Evolutionary conservation across 2,329 filamentous ascomycete genomes (phyloP).

Genomic region (Paraphaeosphaeria sporulosa): DNA sequence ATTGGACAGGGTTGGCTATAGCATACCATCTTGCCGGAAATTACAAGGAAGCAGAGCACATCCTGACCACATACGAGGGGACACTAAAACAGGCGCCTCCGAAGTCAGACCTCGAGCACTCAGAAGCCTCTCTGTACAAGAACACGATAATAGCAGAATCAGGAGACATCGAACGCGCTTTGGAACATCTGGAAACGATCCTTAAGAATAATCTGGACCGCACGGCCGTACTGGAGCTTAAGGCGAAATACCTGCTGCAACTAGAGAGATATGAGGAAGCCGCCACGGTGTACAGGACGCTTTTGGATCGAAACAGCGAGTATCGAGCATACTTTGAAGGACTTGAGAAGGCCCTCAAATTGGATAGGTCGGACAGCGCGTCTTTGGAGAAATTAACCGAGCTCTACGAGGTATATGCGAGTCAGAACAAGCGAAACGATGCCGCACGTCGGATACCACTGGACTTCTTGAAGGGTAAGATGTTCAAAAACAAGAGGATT

Average conservation of each 20-base stretch:
- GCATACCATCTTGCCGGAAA: slow-evolving; percentile 92
- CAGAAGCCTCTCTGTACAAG: slow-evolving; percentile 93
- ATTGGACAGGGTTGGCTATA: slow-evolving; percentile 97
- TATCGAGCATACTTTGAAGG: slow-evolving; percentile 85
- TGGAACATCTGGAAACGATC: slow-evolving; percentile 83
- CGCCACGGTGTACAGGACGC: slow-evolving; percentile 77
- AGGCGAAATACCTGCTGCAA: slow-evolving; percentile 82
- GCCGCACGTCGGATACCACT: slow-evolving; percentile 85
- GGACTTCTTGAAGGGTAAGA: slow-evolving; percentile 79
- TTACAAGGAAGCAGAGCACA: slow-evolving; percentile 84
- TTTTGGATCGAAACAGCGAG: slow-evolving; percentile 88
- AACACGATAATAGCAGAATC: slow-evolving; percentile 92
- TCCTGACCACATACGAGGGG: slow-evolving; percentile 90
- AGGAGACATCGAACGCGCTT: slow-evolving; percentile 80
- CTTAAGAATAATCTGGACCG: slow-evolving; percentile 83
- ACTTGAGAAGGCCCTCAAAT: slow-evolving; percentile 72
- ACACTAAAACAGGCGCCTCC: slow-evolving; percentile 83
- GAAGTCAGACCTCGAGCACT: slow-evolving; percentile 86
- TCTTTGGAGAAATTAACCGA: slow-evolving; percentile 75
- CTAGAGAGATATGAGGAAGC: slow-evolving; percentile 82
- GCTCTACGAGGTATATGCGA: slow-evolving; percentile 82
- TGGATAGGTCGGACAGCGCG: slow-evolving; percentile 67
- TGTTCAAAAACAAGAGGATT: neutral
- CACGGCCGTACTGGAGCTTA: slow-evolving; percentile 82
- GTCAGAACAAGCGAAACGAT: slow-evolving; percentile 83